Percentiles rank a stretch among this genome's conserved stretches.
Evolutionary conservation across 2,329 filamentous ascomycete genomes (phyloP).

Genomic region (Beauveria rudraprayagi): DNA sequence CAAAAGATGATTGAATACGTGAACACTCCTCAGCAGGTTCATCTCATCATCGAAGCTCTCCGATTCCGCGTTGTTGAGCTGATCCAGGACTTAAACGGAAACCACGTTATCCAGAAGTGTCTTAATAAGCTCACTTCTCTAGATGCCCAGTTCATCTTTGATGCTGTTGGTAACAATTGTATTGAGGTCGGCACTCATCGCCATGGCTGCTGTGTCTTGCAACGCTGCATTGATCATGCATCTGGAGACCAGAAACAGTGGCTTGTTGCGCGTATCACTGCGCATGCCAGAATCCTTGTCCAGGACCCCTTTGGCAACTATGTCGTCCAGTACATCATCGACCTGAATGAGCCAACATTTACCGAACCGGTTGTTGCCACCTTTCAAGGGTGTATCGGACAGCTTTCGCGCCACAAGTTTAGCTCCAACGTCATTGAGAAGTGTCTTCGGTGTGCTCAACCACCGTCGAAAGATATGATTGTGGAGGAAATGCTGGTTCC

Average conservation of each 20-base stretch:
- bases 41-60: slow-evolving; percentile 80
- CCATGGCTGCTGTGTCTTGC: slow-evolving; percentile 94
- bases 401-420: slow-evolving; percentile 90
- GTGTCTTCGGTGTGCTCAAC: slow-evolving; percentile 74
- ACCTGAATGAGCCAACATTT: slow-evolving; percentile 79
- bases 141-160: slow-evolving; percentile 94
- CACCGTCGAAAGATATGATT: slow-evolving; percentile 68
- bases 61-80: slow-evolving; percentile 80
- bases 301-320: slow-evolving; percentile 99
- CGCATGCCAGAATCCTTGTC: slow-evolving; percentile 79
- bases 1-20: slow-evolving; percentile 99
- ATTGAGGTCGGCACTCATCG: slow-evolving; percentile 91
- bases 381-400: slow-evolving; percentile 66
- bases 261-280: slow-evolving; percentile 79
- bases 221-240: slow-evolving; percentile 96
- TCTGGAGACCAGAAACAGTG: slow-evolving; percentile 81
- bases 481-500: slow-evolving; percentile 71
- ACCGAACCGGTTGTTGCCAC: slow-evolving; percentile 80
- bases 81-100: slow-evolving; percentile 96
- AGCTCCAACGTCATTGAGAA: slow-evolving; percentile 99
- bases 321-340: slow-evolving; percentile 96
- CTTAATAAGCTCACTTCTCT: slow-evolving; percentile 81
- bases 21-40: slow-evolving; percentile 73
- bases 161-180: slow-evolving; percentile 80
- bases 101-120: slow-evolving; percentile 98